Evolutionary conservation across 2,329 filamentous ascomycete species (phyloP).

Genomic region (Ceratocystiopsis sp.): DNA sequence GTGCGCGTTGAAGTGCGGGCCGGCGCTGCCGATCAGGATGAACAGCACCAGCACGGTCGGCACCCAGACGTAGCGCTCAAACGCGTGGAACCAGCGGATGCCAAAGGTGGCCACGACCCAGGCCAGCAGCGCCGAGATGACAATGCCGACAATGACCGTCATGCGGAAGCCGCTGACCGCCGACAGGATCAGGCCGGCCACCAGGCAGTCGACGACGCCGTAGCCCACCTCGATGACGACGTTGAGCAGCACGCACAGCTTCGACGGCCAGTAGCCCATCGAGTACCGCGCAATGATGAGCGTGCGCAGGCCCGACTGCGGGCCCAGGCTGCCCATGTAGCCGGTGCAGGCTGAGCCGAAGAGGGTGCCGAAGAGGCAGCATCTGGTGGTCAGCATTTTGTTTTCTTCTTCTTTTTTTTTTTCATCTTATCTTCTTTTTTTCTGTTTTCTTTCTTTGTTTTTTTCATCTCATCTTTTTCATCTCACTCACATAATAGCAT

Average conservation of each 20-base stretch:
- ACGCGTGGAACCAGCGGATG: conserved; percentile 49
- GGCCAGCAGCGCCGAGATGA: conserved; percentile 44
- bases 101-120: conserved; percentile 51
- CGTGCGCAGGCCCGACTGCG: conserved; percentile 5
- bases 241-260: conserved; percentile 15
- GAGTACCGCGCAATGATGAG: conserved; percentile 14
- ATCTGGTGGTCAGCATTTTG: conserved; percentile 11
- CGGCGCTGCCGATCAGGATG: conserved; percentile 44
- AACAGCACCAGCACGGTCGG: conserved; percentile 44
- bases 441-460: too few species aligned
- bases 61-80: conserved; percentile 50
- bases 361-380: conserved; percentile 5
- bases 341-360: conserved; percentile 6
- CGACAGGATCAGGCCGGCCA: conserved; percentile 51
- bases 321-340: conserved; percentile 5
- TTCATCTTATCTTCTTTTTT: too few species aligned
- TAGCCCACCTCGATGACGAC: conserved; percentile 17
- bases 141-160: conserved; percentile 48
- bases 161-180: conserved; percentile 42
- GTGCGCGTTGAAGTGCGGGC: conserved; percentile 38
- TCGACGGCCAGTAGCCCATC: conserved; percentile 19
- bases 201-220: conserved; percentile 41
- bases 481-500: conserved; percentile 13
- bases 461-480: too few species aligned
- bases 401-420: too few species aligned